Conservation (phyloP, 352 stramenopile species). For the Globisporangium megalacanthum region DNA sequence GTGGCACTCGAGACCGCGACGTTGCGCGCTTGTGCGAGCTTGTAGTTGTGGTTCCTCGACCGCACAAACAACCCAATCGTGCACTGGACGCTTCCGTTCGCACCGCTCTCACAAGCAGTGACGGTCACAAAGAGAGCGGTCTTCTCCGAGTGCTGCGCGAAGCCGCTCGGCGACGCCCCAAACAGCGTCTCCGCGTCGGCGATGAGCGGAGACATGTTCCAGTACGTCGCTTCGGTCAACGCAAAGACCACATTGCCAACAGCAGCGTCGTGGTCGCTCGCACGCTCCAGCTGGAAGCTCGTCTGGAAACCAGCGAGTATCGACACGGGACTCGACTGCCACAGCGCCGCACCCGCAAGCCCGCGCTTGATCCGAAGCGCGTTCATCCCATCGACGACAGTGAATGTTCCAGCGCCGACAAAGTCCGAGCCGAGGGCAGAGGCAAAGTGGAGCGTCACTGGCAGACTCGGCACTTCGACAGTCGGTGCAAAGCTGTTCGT, state of each 20-base stretch:
- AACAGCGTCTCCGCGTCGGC: conserved; percentile 18
- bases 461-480: conserved; percentile 21
- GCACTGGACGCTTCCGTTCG: conserved; percentile 14
- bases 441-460: conserved; percentile 36
- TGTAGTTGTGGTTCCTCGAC: conserved; percentile 29
- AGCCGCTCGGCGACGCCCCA: conserved; percentile 4
- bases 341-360: conserved; percentile 36
- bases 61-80: conserved; percentile 40
- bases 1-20: conserved; percentile 16
- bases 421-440: conserved; percentile 33
- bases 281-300: conserved; percentile 25
- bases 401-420: conserved; percentile 35
- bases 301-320: conserved; percentile 52
- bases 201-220: conserved; percentile 54
- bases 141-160: conserved; percentile 13
- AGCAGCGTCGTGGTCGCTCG: conserved; percentile 5
- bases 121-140: conserved; percentile 38
- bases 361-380: conserved; percentile 23
- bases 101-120: not conserved
- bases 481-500: conserved; percentile 26
- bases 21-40: conserved; percentile 28
- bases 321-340: conserved; percentile 27
- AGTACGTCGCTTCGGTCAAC: conserved; percentile 64
- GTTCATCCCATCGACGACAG: conserved; percentile 18
- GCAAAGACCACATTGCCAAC: conserved; percentile 25